Evolutionary conservation across 805 yeast species (phyloP), one percentile per base, ranked within the genome.

Genomic region (Debaryomyces maramus): DNA sequence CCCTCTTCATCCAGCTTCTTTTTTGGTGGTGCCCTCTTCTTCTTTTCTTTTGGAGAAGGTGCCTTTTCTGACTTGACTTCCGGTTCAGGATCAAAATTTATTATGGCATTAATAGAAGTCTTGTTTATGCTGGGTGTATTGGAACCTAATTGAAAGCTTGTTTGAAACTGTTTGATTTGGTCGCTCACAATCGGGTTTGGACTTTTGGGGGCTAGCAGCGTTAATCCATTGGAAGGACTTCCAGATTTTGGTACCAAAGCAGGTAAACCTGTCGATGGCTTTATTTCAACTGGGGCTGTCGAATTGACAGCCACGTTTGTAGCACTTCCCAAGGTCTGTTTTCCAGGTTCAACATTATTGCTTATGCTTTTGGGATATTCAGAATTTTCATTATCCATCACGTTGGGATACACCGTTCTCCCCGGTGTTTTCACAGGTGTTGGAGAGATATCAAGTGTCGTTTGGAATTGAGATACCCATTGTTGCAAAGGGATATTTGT

Each of bases 31-130:
- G n/a, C 15, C 44, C 26, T 45, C 51, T 22, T 34, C 18, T 43
- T 32, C 23, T 39, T 23, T 18, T 16, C 15, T 13, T 33, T 39
- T 23, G 38, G 35, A 17, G 38, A 11, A 16, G 14, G 32, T n/a
- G 34, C 17, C 28, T 32, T 32, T 9, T 23, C 24, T 15, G 35
- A 17, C 6, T 13, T 20, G 10, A 16, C 20, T 6, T 48, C 55
- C 3, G 55, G 49, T 32, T 50, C 62, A 26, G 60, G 65, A 28
- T 69, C 74, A 9, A 52, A 41, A 47, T 70, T 70, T 39, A 70
- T 68, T 30, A 70, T 61, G 10, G 72, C 63, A 38, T 60, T 64
- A 19, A 70, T 70, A 5, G 72, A 65, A 0, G 74, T 58, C 36
- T 58, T 65, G 50, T 60, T 63, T n/a, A 44, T 48, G 13, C 14